Base-by-base conservation (phyloP, 257 asterid genomes). In the Solanum peruvianum region DNA sequence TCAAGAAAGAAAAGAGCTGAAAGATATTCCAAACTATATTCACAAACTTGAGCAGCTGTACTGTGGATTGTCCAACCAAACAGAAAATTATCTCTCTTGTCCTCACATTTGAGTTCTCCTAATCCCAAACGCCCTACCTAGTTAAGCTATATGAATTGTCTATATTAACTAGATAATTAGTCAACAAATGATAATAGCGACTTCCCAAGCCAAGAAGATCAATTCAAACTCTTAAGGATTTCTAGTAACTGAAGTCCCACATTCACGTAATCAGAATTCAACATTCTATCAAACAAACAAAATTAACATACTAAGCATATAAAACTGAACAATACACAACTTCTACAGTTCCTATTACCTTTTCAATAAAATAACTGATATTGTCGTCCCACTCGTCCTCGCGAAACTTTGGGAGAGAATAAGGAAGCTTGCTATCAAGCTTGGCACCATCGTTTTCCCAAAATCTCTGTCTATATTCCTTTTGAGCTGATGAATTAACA, bases 341-440 rank as follows among this genome's bases (percentile, higher is more conserved):
- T 27, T 45, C 41, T 16, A 81, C 31, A 81, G 69, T 29, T 37
- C 37, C 41, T 11, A 64, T 83, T 82, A 93, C 99, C 95, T 93
- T 90, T 86, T 93, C 89, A 64, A 91, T 89, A 89, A 95, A 95
- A 92, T 93, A 92, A n/a, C 91, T 91, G 87, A 94, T 87, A 72
- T 88, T 91, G 86, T 92, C 95, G 33, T 92, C 90, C 92, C 91
- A 88, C 35, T 87, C 93, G 69, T 92, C 84, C 86, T 90, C 92
- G 85, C 89, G 83, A 87, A 87, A 87, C 93, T 88, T 89, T 21
- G 93, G 86, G 27, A 82, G 83, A 18, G 92, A 85, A 86, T 49
- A 89, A 41, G 87, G 85, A 41, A 89, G 23, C 33, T 86, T 87
- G 75, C 58, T 85, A 6, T 87, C 93, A 25, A 87, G 72, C 83